Conservation (phyloP, 257 asterid genomes). For the Echium plantagineum region DNA sequence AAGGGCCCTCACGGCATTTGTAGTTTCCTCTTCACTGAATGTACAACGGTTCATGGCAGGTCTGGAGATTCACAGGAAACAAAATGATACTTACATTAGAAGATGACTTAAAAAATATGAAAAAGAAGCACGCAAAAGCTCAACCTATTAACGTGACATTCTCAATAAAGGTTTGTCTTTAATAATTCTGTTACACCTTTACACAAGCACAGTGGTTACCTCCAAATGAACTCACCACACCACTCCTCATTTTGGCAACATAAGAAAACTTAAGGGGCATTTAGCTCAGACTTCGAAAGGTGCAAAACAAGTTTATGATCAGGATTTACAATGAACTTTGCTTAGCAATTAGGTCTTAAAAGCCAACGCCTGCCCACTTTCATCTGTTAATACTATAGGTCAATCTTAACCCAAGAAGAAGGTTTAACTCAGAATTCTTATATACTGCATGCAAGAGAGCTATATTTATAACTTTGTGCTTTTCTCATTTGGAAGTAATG, state of each 20-base stretch:
- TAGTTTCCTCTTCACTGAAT: conserved; percentile 74
- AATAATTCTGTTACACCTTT: background rate
- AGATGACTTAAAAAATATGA: background rate
- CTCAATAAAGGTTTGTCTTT: too few species aligned
- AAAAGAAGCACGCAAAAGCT: background rate
- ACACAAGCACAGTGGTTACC: too few species aligned
- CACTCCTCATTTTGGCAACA: too few species aligned
- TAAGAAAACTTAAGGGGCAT: too few species aligned
- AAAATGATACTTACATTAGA: conserved; percentile 8
- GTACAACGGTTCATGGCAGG: conserved; percentile 88
- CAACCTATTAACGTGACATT: background rate
- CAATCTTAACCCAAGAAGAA: background rate
- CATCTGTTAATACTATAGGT: background rate
- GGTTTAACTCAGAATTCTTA: background rate
- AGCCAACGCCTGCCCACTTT: background rate
- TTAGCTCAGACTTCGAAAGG: too few species aligned
- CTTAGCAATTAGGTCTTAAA: background rate
- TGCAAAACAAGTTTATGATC: background rate
- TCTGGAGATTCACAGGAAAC: conserved; percentile 35
- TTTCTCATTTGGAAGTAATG: background rate
- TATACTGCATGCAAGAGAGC: background rate
- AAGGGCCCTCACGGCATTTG: conserved; percentile 66
- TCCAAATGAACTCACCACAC: background rate
- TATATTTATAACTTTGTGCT: background rate
- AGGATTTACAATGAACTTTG: background rate